Percentiles rank a stretch among this genome's conserved stretches.
Conservation (phyloP, 768 basidiomycete species). For the Austroboletus eburneus region DNA sequence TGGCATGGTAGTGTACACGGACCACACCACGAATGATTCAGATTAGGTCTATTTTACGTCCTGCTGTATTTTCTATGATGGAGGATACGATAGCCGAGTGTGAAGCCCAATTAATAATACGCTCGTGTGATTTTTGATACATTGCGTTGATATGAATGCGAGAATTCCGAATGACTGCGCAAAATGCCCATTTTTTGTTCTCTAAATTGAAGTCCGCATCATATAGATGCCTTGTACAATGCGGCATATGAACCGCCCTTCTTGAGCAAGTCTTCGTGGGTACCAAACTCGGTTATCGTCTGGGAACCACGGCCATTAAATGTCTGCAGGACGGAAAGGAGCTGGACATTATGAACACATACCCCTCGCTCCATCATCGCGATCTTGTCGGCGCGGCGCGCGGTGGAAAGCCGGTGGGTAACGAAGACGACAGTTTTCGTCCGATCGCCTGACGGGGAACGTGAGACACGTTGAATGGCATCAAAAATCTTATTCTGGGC, state of each 20-base stretch:
- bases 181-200: constrained; percentile 10
- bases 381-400: constrained; percentile 80
- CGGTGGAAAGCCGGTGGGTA: constrained; percentile 77
- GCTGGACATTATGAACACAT: constrained; percentile 23
- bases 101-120: constrained; percentile 14
- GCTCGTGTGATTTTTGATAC: constrained; percentile 20
- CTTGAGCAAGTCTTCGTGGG: constrained; percentile 60
- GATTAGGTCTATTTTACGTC: constrained; percentile 35
- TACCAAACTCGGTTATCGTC: constrained; percentile 76
- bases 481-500: constrained; percentile 80
- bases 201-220: constrained; percentile 13
- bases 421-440: constrained; percentile 78
- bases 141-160: constrained; percentile 20
- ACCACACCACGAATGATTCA: constrained; percentile 53
- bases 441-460: constrained; percentile 49
- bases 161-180: constrained; percentile 7
- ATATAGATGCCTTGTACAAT: constrained; percentile 67
- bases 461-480: constrained; percentile 63
- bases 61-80: constrained; percentile 17
- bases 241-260: constrained; percentile 63
- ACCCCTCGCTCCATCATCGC: constrained; percentile 82
- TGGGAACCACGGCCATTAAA: constrained; percentile 31
- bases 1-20: constrained; percentile 64
- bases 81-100: constrained; percentile 22
- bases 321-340: constrained; percentile 5